Percentiles rank a stretch among this genome's conserved stretches.
Conservation (phyloP, 2,329 filamentous ascomycete species). For the Stemphylium lycopersici region DNA sequence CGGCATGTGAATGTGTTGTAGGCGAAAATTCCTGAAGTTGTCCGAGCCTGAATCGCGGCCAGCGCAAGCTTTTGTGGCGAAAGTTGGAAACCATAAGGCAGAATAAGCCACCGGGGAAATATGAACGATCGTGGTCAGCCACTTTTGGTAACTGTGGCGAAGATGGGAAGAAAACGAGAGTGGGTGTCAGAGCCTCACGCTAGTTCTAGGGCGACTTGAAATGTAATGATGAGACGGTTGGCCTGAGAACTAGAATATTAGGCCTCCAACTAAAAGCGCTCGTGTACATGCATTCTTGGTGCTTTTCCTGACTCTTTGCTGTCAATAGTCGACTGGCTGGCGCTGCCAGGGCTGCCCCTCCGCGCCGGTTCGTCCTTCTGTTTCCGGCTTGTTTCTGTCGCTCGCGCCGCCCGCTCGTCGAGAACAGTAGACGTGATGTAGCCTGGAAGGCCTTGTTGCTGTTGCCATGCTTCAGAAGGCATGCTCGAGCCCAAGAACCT, state of each 20-base stretch:
- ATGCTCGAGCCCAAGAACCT: constrained; percentile 18
- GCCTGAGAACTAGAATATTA: not conserved
- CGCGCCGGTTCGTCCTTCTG: not conserved
- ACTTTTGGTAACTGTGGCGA: no score
- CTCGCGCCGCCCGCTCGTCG: constrained; percentile 12
- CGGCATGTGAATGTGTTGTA: no score
- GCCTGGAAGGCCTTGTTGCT: constrained; percentile 18
- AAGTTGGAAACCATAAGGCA: no score
- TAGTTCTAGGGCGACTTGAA: no score
- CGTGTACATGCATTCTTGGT: not conserved
- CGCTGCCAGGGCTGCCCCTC: constrained; percentile 17
- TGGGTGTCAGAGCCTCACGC: no score
- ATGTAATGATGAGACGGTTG: no score
- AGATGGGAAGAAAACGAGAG: no score
- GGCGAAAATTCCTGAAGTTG: no score
- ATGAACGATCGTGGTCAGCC: no score
- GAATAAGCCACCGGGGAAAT: no score
- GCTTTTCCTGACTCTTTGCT: constrained; percentile 14
- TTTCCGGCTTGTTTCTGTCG: constrained; percentile 1
- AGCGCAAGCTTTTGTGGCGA: no score
- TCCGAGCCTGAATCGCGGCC: no score
- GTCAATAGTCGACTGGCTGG: constrained; percentile 19
- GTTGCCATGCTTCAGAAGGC: constrained; percentile 20
- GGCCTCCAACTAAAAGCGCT: constrained; percentile 3
- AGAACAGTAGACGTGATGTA: constrained; percentile 28